A percentile compares a stretch with the other conserved stretches of the same genome.
phyloP scores from a whole-genome alignment of 257 asterid species.

The Forsythia viridissima region DNA sequence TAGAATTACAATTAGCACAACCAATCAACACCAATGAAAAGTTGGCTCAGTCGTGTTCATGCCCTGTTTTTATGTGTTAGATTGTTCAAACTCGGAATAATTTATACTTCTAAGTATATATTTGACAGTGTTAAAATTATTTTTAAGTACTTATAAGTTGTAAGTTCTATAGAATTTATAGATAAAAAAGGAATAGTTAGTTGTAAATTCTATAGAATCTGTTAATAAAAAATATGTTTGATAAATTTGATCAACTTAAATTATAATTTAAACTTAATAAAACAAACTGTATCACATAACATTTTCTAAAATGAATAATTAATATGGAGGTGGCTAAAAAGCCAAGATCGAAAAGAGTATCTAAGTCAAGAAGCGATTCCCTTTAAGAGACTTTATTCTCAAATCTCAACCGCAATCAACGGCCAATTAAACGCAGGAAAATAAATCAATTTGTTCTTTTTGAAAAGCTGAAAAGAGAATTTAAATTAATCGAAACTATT shows the following conservation, averaged over 20 bases:
- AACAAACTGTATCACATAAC: not conserved
- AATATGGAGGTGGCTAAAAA: not conserved
- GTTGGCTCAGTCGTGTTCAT: not conserved
- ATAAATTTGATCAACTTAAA: no score
- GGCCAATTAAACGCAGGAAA: constrained; percentile 46
- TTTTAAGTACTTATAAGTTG: no score
- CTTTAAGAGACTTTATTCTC: constrained; percentile 25
- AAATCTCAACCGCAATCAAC: constrained; percentile 85
- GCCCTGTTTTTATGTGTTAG: not conserved
- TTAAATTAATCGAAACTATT: not conserved
- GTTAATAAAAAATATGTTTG: no score
- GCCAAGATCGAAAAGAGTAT: not conserved
- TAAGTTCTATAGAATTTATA: no score
- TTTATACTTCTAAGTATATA: no score
- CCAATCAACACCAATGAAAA: no score
- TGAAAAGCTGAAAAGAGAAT: not conserved
- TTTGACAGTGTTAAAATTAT: no score
- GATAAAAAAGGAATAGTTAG: no score
- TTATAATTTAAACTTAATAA: no score
- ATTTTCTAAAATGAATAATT: no score
- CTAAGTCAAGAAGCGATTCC: not conserved
- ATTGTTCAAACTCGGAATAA: no score
- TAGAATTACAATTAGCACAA: not conserved
- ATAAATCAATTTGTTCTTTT: constrained; percentile 34
- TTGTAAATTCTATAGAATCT: no score